Evolutionary conservation across 306 rosid genomes (phyloP), one percentile per base, ranked within the genome.

Genomic region (Quercus berberidifolia): DNA sequence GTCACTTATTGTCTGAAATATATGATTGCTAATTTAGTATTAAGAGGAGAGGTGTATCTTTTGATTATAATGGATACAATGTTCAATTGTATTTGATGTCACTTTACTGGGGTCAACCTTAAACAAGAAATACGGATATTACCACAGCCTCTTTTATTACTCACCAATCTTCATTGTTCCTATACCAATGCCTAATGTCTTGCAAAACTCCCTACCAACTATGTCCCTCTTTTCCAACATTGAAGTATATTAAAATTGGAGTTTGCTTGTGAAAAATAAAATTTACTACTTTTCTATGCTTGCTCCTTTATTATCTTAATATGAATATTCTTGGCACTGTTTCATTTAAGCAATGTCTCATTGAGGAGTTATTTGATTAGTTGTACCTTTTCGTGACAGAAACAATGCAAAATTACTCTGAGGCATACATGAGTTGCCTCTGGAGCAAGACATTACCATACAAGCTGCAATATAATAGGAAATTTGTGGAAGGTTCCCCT

Each of bases 341-440:
- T 23, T 41, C 5, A 56, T 35, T 20, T 64, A 76, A 26, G 41
- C 18, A 38, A 17, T 23, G 73, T 63, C 73, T 31, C 1, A 1
- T 35, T 49, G 57, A 21, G 20, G 56, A 28, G 12, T 30, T 33
- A 49, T 25, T n/a, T 76, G 74, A 76, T 64, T 76, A 64, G 13
- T 18, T 64, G 73, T 76, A 65, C 56, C 63, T 64, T 78, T 49
- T 35, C 19, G 52, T 59, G 38, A 49, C 78, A 72, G 78, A 71
- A 55, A 60, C 55, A 72, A 73, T 51, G 73, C 77, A 79, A 4
- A 79, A 35, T 21, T 35, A 51, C 54, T 33, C n/a, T 65, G 79
- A 35, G 51, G 57, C 74, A 80, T 65, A 51, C 30, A 20, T 30
- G 49, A 33, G 54, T 58, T 78, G 82, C 72, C 62, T 71, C 33